Base-by-base conservation (phyloP, 2,329 filamentous ascomycete species). In the Teratosphaeria viscida region DNA sequence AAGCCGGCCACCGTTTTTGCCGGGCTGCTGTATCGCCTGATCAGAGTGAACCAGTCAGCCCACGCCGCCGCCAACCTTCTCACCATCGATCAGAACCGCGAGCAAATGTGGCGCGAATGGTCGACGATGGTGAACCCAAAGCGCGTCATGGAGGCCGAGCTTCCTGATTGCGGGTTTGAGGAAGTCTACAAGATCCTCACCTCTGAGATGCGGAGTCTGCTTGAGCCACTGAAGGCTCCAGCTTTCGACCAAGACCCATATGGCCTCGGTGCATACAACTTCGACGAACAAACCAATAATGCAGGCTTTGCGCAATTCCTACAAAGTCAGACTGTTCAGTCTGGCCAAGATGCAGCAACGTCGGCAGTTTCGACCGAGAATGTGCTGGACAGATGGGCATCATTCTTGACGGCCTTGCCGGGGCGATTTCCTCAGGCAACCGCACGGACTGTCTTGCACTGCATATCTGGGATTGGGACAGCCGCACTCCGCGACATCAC, bases 81-180 rank as follows among this genome's bases (percentile, higher is more conserved):
- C 12, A 90, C 90, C 7, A 90, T 92, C 68, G 86, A 90, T 19
- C 88, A 90, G 54, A 95, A 95, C 71, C 85, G 94, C 58, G 90
- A 94, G 65, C 88, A 94, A 69, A 97, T 99, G 94, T 96, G 94
- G 78, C 79, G 87, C 56, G 94, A 99, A 70, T 96, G 92, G 86
- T 85, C 90, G 49, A 84, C 74, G 11, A 78, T 79, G 70, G 80
- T 84, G 52, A 82, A 82, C 62, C 75, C 81, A 3, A 81, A 82
- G 65, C 76, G 77, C 37, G 78, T 84, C 61, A 78, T 83, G 66
- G 81, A 83, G 61, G 79, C 80, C 61, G 80, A 82, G 64, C 71
- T 83, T 26, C 81, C 82, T 4, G 77, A 77, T 35, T 81, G 80
- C 61, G 79, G 78, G 16, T 78, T 80, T 58, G 77, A 81, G 60